phyloP scores from a whole-genome alignment of 2,329 filamentous ascomycete genomes.

The Tricladium varicosporioides region DNA sequence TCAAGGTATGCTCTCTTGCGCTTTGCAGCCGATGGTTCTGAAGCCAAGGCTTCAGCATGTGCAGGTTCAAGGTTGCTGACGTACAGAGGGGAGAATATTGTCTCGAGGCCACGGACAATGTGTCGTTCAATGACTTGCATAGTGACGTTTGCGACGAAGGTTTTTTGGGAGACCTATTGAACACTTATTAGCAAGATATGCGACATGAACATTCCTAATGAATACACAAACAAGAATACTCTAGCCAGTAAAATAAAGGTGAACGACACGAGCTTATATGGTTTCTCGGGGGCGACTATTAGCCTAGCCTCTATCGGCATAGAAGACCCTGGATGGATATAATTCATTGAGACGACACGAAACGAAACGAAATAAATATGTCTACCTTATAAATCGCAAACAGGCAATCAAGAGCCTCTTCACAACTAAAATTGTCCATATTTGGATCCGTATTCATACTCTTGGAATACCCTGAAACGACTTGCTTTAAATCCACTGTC shows the following conservation, averaged over 20 bases:
- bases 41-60: slow-evolving; percentile 24
- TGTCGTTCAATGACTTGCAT: slow-evolving; percentile 36
- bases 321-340: too few species aligned
- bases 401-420: slow-evolving; percentile 22
- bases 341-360: background rate
- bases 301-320: too few species aligned
- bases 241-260: too few species aligned
- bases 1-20: slow-evolving; percentile 21
- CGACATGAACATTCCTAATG: too few species aligned
- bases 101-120: slow-evolving; percentile 30
- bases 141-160: slow-evolving; percentile 35
- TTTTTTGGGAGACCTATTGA: slow-evolving; percentile 32
- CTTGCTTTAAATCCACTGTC: background rate
- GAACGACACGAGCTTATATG: too few species aligned
- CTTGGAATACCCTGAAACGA: background rate
- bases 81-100: slow-evolving; percentile 31
- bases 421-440: slow-evolving; percentile 26
- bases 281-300: too few species aligned
- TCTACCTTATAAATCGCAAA: slow-evolving; percentile 27
- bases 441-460: background rate
- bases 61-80: slow-evolving; percentile 19
- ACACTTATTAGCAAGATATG: too few species aligned
- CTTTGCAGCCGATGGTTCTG: slow-evolving; percentile 26
- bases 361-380: background rate
- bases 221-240: too few species aligned